A percentile compares a stretch with the other conserved stretches of the same genome.
Conservation (phyloP, 176 grass and related monocot genomes). For the Oryza coarctata region DNA sequence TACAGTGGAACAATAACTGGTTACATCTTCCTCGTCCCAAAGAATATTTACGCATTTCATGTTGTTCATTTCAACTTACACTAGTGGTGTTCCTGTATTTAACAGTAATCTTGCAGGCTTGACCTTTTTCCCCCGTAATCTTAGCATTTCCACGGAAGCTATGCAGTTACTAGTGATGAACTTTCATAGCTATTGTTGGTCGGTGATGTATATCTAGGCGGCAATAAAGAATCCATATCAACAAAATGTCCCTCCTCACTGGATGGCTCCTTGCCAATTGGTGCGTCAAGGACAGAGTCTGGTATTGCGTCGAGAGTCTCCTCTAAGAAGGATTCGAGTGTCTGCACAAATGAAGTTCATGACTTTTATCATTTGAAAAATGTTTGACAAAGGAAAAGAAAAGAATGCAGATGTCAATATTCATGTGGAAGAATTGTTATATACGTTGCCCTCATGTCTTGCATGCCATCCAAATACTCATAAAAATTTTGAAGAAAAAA, state of each 20-base stretch:
- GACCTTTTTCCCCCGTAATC: neutral
- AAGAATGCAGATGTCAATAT: constrained; percentile 18
- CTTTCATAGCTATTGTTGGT: constrained; percentile 28
- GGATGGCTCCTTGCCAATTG: constrained; percentile 32
- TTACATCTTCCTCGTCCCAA: neutral
- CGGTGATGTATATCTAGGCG: constrained; percentile 44
- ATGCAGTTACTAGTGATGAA: constrained; percentile 9
- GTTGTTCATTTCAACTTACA: no score
- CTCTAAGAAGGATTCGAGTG: constrained; percentile 77
- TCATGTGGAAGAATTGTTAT: neutral
- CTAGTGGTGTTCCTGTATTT: neutral
- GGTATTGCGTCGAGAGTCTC: constrained; percentile 79
- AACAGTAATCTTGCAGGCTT: neutral
- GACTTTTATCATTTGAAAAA: neutral
- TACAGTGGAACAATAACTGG: no score
- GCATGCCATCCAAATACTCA: neutral
- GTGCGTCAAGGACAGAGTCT: constrained; percentile 58
- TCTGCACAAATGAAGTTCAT: constrained; percentile 47
- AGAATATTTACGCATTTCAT: neutral
- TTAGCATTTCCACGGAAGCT: neutral
- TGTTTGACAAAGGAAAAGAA: neutral
- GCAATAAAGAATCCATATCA: constrained; percentile 51
- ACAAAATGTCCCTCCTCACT: constrained; percentile 54
- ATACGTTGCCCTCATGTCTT: neutral
- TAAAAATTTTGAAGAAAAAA: neutral